phyloP scores from a whole-genome alignment of 768 basidiomycete genomes.

The Leccinum rimulosum region DNA sequence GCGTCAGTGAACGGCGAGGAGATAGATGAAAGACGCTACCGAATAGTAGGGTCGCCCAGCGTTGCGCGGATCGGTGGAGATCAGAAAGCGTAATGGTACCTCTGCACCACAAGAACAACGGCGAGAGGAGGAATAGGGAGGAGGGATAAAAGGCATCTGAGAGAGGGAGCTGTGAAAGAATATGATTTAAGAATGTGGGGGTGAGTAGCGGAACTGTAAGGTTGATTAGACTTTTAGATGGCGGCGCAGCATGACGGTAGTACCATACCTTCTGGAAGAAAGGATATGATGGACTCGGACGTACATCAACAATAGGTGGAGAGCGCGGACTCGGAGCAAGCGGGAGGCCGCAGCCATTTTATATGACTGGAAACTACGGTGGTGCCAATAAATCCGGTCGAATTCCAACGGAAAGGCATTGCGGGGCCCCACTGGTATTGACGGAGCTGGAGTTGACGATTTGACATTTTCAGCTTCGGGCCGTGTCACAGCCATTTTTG shows the following conservation, averaged over 20 bases:
- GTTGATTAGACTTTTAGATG: neutral
- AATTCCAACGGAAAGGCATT: neutral
- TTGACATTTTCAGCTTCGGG: too few relatives aligned
- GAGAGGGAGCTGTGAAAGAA: neutral
- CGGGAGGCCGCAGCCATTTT: neutral
- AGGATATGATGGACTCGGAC: neutral
- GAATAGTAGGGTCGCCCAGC: neutral
- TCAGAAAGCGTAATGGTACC: neutral
- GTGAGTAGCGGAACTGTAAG: neutral
- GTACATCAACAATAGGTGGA: neutral
- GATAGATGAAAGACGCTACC: neutral
- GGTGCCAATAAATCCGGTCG: neutral
- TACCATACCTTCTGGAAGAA: neutral
- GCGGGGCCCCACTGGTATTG: too few relatives aligned
- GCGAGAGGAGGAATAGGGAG: neutral
- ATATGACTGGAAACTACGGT: neutral
- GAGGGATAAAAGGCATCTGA: neutral
- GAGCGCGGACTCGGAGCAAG: neutral
- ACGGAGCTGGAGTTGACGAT: too few relatives aligned
- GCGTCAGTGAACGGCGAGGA: neutral
- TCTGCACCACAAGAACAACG: neutral
- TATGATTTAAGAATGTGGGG: neutral
- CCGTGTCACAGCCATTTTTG: constrained; percentile 6
- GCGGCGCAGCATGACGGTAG: neutral
- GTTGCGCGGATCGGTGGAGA: neutral